phyloP scores from a whole-genome alignment of 768 basidiomycete genomes.

The Gautieria morchelliformis region DNA sequence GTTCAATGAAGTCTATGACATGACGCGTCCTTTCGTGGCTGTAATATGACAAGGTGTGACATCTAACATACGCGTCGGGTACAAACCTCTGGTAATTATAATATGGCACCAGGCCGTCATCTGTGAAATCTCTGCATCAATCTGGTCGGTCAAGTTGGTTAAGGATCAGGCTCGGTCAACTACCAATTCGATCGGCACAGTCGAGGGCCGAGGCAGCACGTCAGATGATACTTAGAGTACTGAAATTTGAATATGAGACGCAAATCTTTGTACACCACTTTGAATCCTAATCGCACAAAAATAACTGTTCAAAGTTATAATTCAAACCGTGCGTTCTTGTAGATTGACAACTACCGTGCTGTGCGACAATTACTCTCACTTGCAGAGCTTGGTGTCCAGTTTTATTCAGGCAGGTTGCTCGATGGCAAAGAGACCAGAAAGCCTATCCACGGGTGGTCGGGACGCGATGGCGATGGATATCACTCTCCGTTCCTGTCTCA shows the following conservation, averaged over 20 bases:
- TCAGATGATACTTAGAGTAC: too few species aligned
- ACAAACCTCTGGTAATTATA: too few species aligned
- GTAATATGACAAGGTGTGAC: not conserved
- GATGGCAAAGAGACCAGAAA: slow-evolving; percentile 47
- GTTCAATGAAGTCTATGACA: not conserved
- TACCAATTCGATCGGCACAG: too few species aligned
- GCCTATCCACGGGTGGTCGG: slow-evolving; percentile 70
- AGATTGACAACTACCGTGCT: not conserved
- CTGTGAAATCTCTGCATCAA: too few species aligned
- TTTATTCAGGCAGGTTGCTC: slow-evolving; percentile 55
- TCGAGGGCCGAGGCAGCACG: too few species aligned
- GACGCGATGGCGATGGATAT: slow-evolving; percentile 50
- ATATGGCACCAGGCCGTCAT: too few species aligned
- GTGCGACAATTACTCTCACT: not conserved
- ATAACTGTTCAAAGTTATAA: too few species aligned
- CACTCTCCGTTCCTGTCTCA: not conserved
- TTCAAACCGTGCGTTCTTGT: slow-evolving; percentile 53
- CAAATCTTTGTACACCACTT: too few species aligned
- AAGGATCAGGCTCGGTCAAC: too few species aligned
- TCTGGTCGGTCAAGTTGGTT: too few species aligned
- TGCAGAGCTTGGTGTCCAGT: slow-evolving; percentile 65
- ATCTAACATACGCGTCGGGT: not conserved
- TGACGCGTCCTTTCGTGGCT: slow-evolving; percentile 1
- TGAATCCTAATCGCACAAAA: too few species aligned
- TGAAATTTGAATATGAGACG: too few species aligned